A percentile compares a stretch with the other conserved stretches of the same genome.
Evolutionary conservation across 2,329 filamentous ascomycete species (phyloP).

Genomic region (Taxawa tesnikishii): DNA sequence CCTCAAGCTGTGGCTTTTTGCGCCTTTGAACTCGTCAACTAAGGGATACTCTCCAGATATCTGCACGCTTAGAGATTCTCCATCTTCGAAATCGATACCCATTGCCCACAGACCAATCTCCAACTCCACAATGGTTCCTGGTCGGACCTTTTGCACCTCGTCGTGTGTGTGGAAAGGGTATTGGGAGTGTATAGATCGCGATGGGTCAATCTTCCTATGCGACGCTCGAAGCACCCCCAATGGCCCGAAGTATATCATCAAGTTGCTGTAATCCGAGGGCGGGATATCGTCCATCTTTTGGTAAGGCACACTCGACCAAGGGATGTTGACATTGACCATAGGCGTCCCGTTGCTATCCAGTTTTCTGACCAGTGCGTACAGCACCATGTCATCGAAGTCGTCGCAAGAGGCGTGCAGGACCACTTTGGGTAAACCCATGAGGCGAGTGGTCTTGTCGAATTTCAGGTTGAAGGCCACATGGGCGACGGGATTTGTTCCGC

Average conservation of each 20-base stretch:
- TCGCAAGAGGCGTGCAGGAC: slow-evolving; percentile 32
- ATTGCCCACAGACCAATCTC: slow-evolving; percentile 36
- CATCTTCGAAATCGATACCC: slow-evolving; percentile 31
- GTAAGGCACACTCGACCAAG: slow-evolving; percentile 21
- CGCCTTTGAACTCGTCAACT: slow-evolving; percentile 3
- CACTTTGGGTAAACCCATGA: slow-evolving; percentile 34
- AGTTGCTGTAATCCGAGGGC: slow-evolving; percentile 26
- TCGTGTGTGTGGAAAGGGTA: slow-evolving; percentile 27
- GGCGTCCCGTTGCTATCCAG: slow-evolving; percentile 28
- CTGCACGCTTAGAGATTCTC: slow-evolving; percentile 15
- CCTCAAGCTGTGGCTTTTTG: slow-evolving; percentile 4
- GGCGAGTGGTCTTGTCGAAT: slow-evolving; percentile 23
- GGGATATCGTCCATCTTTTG: slow-evolving; percentile 45
- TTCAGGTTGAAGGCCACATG: slow-evolving; percentile 24
- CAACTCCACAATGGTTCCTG: slow-evolving; percentile 28
- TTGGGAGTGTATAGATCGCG: slow-evolving; percentile 13
- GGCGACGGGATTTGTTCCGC: slow-evolving; percentile 7
- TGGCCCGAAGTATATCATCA: slow-evolving; percentile 30
- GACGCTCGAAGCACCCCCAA: slow-evolving; percentile 33
- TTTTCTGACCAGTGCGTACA: slow-evolving; percentile 34
- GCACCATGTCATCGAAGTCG: slow-evolving; percentile 30
- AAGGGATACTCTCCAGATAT: slow-evolving; percentile 2
- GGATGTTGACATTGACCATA: slow-evolving; percentile 32
- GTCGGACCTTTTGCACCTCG: slow-evolving; percentile 24
- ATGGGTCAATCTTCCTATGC: slow-evolving; percentile 22